Base-by-base conservation (phyloP, 352 stramenopile species). In the Phytophthora fragariaefolia region DNA sequence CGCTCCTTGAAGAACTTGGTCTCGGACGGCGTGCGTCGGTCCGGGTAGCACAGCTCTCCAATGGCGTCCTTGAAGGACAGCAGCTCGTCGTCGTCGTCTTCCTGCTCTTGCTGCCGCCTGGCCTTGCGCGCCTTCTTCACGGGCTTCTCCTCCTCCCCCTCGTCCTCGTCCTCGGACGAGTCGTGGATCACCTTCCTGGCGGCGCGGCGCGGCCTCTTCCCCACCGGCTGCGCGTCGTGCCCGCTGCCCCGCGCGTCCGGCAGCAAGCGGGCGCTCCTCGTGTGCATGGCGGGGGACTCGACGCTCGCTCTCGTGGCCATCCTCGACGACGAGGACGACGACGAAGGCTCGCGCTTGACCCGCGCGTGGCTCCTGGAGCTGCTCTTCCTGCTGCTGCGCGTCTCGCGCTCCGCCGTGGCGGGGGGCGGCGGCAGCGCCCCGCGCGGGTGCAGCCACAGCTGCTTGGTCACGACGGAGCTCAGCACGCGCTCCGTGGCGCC, bases 1-100 rank as follows among this genome's bases (percentile, higher is more conserved):
- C 80, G 73, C 7, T 88, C 77, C 60, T 92, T 92, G 48, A 92
- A 90, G 58, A 91, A 91, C 60, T 75, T 76, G 23, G 76, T 90
- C 58, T 89, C 74, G 24, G 62, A 66, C 2, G 66, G 64, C 1
- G 78, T 80, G 46, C 84, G 84, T 12, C 76, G 67, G 9, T 90
- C 82, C 8, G 72, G 63, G 47, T 87, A 92, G 65, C 84, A 90
- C 69, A 91, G 66, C 23, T 91, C 78, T 1, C 82, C 80, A 58
- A 92, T 86, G 7, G 79, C 68, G 58, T 92, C 82, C 58, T 89
- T 80, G 42, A 92, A 92, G 8, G 69, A 74, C 32, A 89, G 63
- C 49, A 92, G 58, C 6, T 62, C 67, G 22, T 70, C 57, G 32
- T 87, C 75, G 59, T 89, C 83, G 7, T 71, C 59, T 18, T 79